Conservation (phyloP, 202 grass and related monocot genomes). For the Zizania palustris region DNA sequence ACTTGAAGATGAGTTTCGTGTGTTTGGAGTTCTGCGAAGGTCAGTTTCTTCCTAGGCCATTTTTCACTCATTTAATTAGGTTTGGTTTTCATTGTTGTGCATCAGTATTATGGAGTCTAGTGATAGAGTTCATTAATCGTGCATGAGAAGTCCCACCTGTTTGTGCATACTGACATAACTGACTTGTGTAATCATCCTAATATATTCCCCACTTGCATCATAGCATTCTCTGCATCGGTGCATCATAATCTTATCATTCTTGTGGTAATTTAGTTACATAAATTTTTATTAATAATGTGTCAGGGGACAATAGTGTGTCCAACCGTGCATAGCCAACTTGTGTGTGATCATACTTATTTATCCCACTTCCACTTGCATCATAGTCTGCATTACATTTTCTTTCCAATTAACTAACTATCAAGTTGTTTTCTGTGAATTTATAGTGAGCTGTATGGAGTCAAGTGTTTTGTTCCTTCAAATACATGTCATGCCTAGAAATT, state of each 20-base stretch:
- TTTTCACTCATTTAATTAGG: background rate
- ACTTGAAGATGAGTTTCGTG: slow-evolving; percentile 86
- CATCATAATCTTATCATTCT: background rate
- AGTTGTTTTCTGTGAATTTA: background rate
- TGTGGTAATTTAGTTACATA: background rate
- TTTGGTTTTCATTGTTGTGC: background rate
- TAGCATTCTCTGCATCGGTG: background rate
- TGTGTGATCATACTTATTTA: too few species aligned
- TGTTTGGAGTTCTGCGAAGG: slow-evolving; percentile 88
- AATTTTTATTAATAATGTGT: background rate
- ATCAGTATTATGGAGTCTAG: background rate
- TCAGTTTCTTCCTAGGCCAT: slow-evolving; percentile 12
- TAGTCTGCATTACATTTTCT: background rate
- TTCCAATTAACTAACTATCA: background rate
- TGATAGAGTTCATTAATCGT: background rate
- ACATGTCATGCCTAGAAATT: background rate
- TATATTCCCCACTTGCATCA: background rate
- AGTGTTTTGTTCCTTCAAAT: background rate
- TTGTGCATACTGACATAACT: background rate
- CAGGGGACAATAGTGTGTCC: background rate
- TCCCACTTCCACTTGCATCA: too few species aligned
- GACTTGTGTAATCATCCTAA: background rate
- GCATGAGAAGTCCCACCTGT: background rate
- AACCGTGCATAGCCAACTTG: too few species aligned
- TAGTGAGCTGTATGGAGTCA: background rate